Evolutionary conservation across 768 basidiomycete genomes (phyloP), one percentile per base, ranked within the genome.

Genomic region (Calocybe cyanea): DNA sequence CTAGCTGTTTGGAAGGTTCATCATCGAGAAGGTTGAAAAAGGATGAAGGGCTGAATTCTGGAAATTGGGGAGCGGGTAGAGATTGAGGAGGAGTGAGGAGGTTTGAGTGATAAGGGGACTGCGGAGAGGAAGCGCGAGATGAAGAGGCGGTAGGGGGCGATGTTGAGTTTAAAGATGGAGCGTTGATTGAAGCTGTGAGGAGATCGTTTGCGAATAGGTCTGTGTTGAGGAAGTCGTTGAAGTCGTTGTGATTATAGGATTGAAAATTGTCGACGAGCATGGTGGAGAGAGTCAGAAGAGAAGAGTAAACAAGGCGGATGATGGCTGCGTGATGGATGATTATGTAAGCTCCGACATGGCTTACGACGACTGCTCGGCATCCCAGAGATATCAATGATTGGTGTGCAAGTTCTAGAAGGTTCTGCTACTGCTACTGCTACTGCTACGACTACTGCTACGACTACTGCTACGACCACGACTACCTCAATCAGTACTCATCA

Each of bases 181-280:
- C 17, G 51, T 20, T 32, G 46, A 52, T 32, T 40, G 52, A 13
- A 34, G 55, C 46, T 7, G 55, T 51, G 41, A 60, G 51, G 35
- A 61, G 51, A 43, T 56, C 62, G 52, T 61, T 61, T 21, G 59
- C 60, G 45, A 78, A 73, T 45, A 80, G 71, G 50, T 87, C 85
- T 40, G 82, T 70, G 60, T 86, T 77, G 65, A 87, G 77, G 53
- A 83, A 76, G 57, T 86, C 82, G 59, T 72, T 76, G 55, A 84
- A 66, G 54, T 77, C 71, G 31, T 69, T 58, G 45, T 52, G 45
- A 40, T 55, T 49, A 1, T 57, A 39, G 1, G 57, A 41, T 23
- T 58, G 53, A 41, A 61, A 60, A 11, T 66, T 68, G 66, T 75
- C 72, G 59, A 72, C 68, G 43, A 68, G 69, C 73, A 75, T 75